A percentile compares a stretch with the other conserved stretches of the same genome.
These are phyloP conservation scores for Termitomyces sp. DNA, from an alignment of 768 basidiomycete genomes.

Conservation along the genomic window DNA sequence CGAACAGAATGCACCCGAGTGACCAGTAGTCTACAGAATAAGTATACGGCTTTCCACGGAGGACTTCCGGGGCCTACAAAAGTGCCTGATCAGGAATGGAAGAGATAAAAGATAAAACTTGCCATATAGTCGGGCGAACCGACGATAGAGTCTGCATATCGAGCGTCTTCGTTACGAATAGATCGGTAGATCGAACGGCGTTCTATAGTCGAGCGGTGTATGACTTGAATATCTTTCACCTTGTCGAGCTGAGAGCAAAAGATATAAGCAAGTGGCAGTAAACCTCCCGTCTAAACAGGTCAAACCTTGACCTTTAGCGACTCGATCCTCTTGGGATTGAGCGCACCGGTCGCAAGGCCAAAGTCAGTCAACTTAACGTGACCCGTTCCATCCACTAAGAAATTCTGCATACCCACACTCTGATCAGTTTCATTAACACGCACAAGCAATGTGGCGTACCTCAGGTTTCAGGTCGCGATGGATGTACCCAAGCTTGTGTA, in stretches of 20 bases:
- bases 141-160: constrained; percentile 96
- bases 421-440: not conserved
- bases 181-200: constrained; percentile 92
- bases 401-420: constrained; percentile 55
- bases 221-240: constrained; percentile 88
- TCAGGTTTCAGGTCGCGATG: constrained; percentile 98
- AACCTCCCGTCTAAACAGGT: not conserved
- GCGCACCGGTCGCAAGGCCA: constrained; percentile 91
- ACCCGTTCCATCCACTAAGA: constrained; percentile 90
- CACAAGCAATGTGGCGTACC: constrained; percentile 36
- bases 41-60: constrained; percentile 90
- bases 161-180: constrained; percentile 82
- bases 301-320: constrained; percentile 86
- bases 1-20: constrained; percentile 95
- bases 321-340: constrained; percentile 93
- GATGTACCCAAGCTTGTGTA: constrained; percentile 97
- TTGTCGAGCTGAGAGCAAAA: constrained; percentile 69
- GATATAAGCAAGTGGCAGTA: not conserved
- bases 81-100: not conserved
- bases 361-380: constrained; percentile 99
- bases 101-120: not conserved
- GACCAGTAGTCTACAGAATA: constrained; percentile 99
- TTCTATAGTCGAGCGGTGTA: constrained; percentile 90
- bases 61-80: constrained; percentile 71
- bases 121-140: constrained; percentile 99